Conservation (phyloP, 495 filamentous ascomycete species). For the Hyaloscypha finlandica region DNA sequence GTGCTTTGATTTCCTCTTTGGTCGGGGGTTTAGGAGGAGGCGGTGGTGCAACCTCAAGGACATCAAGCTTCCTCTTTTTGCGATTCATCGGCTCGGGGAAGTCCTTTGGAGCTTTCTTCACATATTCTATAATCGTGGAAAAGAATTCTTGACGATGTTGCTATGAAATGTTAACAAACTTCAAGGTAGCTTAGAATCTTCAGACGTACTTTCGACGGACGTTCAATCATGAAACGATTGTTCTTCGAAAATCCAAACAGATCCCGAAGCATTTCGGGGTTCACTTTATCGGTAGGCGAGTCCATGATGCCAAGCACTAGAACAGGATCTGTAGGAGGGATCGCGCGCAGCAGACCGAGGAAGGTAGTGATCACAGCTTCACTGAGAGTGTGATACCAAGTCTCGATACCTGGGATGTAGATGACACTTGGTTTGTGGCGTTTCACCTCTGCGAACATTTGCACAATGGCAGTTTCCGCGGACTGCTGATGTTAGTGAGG, state of each 20-base stretch:
- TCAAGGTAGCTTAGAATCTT: not conserved
- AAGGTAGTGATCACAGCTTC: conserved; percentile 74
- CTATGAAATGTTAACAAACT: conserved; percentile 43
- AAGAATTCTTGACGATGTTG: conserved; percentile 77
- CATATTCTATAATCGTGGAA: conserved; percentile 64
- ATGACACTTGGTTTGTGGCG: conserved; percentile 95
- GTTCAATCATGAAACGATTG: conserved; percentile 68
- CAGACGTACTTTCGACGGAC: conserved; percentile 59
- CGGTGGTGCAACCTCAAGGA: conserved; percentile 71
- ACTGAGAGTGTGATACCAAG: conserved; percentile 77
- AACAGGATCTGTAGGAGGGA: conserved; percentile 86
- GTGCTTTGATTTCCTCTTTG: conserved; percentile 76
- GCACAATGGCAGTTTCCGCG: conserved; percentile 82
- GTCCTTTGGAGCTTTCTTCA: conserved; percentile 74
- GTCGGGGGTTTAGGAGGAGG: conserved; percentile 61
- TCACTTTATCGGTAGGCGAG: conserved; percentile 50
- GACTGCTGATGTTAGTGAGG: conserved; percentile 47
- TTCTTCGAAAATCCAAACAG: conserved; percentile 83
- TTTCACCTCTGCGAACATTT: conserved; percentile 87
- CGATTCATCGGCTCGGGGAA: conserved; percentile 85
- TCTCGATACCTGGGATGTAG: conserved; percentile 85
- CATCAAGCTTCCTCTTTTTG: conserved; percentile 79
- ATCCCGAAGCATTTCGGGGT: conserved; percentile 64
- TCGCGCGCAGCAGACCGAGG: conserved; percentile 68
- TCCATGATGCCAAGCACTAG: conserved; percentile 83